phyloP scores from a whole-genome alignment of 768 basidiomycete species.

The Cantharellus cinnabarinus region DNA sequence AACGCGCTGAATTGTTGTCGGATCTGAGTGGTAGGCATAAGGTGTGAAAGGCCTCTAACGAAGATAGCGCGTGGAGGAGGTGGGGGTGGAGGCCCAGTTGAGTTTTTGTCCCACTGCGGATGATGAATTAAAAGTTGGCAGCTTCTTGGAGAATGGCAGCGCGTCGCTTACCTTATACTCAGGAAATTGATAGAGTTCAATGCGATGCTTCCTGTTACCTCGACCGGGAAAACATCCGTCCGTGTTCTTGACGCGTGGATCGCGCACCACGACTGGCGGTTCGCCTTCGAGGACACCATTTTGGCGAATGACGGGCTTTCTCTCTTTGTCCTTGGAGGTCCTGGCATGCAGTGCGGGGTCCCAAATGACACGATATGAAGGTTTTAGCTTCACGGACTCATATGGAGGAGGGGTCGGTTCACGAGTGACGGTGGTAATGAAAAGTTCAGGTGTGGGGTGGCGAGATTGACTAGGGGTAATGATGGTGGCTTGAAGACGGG shows the following conservation, averaged over 20 bases:
- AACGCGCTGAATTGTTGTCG: constrained; percentile 40
- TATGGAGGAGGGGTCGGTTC: constrained; percentile 22
- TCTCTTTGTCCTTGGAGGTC: constrained; percentile 8
- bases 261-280: constrained; percentile 3
- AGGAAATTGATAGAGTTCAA: constrained; percentile 7
- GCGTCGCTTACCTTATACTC: background rate
- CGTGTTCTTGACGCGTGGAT: constrained; percentile 6
- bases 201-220: constrained; percentile 10
- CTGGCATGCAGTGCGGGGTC: constrained; percentile 9
- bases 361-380: constrained; percentile 8
- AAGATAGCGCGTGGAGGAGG: constrained; percentile 56
- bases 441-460: constrained; percentile 15
- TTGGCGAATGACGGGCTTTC: constrained; percentile 4
- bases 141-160: background rate
- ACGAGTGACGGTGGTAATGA: constrained; percentile 15
- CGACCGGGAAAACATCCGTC: constrained; percentile 4
- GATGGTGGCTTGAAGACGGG: no score
- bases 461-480: background rate
- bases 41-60: constrained; percentile 44
- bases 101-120: constrained; percentile 54
- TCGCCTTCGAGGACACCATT: background rate
- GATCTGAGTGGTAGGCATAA: constrained; percentile 47
- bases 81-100: constrained; percentile 52
- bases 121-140: background rate
- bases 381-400: constrained; percentile 6